Conservation (phyloP, 2,329 filamentous ascomycete species). For the Aspergillus sp. region DNA sequence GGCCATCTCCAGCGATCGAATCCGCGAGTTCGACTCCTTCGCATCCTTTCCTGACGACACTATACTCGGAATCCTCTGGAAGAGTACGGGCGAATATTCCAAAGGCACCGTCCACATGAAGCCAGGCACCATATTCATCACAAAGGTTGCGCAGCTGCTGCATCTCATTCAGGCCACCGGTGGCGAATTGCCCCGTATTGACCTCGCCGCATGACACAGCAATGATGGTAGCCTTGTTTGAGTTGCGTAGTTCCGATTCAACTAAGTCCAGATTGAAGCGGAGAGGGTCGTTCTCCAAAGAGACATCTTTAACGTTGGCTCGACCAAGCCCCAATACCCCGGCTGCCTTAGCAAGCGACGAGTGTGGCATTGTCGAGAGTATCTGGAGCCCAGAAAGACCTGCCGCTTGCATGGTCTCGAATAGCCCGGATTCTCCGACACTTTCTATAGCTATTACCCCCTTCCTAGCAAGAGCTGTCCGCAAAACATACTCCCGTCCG, state of each 20-base stretch:
- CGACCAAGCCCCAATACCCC: conserved; percentile 78
- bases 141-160: conserved; percentile 65
- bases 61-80: conserved; percentile 57
- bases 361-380: conserved; percentile 79
- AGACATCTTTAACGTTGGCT: conserved; percentile 63
- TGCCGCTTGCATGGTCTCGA: conserved; percentile 63
- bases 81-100: conserved; percentile 76
- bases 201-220: conserved; percentile 84
- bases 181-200: conserved; percentile 82
- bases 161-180: conserved; percentile 57
- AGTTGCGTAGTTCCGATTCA: conserved; percentile 56
- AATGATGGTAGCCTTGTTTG: conserved; percentile 69
- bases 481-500: conserved; percentile 63
- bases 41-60: conserved; percentile 48
- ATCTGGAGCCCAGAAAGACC: conserved; percentile 70
- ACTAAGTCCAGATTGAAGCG: conserved; percentile 67
- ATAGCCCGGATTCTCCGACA: conserved; percentile 69
- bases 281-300: conserved; percentile 56
- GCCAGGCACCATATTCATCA: conserved; percentile 74
- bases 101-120: conserved; percentile 90
- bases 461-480: conserved; percentile 42
- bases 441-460: conserved; percentile 32
- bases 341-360: conserved; percentile 79
- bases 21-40: conserved; percentile 78
- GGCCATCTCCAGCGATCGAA: conserved; percentile 81